These are phyloP conservation scores for Elsinoe necatrix DNA, from an alignment of 2,329 filamentous ascomycete species.

Conservation along the genomic window DNA sequence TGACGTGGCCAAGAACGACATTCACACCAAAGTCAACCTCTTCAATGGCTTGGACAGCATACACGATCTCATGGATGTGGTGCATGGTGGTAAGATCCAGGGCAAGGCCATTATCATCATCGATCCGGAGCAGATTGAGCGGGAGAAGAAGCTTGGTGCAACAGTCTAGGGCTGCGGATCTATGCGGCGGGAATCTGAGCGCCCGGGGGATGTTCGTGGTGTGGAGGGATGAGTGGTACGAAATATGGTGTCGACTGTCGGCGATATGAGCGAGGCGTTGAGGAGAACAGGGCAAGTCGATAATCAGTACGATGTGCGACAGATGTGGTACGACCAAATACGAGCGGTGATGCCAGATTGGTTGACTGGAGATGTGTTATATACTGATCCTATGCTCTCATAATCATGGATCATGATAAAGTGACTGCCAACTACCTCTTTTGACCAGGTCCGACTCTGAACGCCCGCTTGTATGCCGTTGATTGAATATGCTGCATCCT, in stretches of 20 bases:
- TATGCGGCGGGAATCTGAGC: too few species aligned
- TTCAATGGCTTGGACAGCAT: slow-evolving; percentile 48
- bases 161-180: slow-evolving; percentile 27
- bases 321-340: neutral
- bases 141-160: slow-evolving; percentile 33
- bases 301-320: neutral
- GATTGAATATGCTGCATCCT: neutral
- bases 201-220: too few species aligned
- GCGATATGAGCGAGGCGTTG: neutral
- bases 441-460: neutral
- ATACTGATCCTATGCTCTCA: neutral
- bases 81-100: slow-evolving; percentile 45
- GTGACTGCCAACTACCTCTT: neutral
- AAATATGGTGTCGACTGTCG: too few species aligned
- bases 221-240: too few species aligned
- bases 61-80: slow-evolving; percentile 42
- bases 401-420: neutral
- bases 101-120: slow-evolving; percentile 50
- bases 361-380: slow-evolving; percentile 12
- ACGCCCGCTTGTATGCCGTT: slow-evolving; percentile 7
- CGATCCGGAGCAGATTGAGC: slow-evolving; percentile 41
- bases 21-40: slow-evolving; percentile 43
- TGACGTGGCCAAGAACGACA: slow-evolving; percentile 31
- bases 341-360: slow-evolving; percentile 2
- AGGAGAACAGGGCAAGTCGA: neutral